Evolutionary conservation across 768 basidiomycete genomes (phyloP), one percentile per base, ranked within the genome.

Genomic region (Russula olivacea): DNA sequence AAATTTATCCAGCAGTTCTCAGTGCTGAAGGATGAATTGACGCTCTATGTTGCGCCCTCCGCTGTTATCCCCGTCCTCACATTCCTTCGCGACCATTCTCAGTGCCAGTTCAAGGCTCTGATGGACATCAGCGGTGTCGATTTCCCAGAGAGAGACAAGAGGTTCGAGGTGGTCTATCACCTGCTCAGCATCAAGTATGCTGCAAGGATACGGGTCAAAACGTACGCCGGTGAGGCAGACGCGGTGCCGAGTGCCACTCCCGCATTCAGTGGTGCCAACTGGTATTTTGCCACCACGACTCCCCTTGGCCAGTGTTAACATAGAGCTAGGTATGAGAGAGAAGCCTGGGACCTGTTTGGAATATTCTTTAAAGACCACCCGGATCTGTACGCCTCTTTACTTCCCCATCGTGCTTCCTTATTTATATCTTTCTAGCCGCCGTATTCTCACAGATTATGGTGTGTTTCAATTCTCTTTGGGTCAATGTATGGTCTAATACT

Each of bases 1-100:
- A 98, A 97, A 79, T 97, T 86, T 79, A 85, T 99, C 72, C 96
- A 98, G 76, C 97, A 98, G 75, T 98, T 96, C 80, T 93, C 93
- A 12, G 91, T 98, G 51, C 84, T 93, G 74, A 93, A 93, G 80
- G 97, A 98, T 74, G 97, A 98, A 75, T 80, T 98, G 64, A 87
- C 89, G 28, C 81, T 98, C 58, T 95, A 98, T 78, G 80, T 88
- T 74, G 80, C 87, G 0, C 96, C 96, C 19, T 80, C 85, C 40
- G 91, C 83, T 60, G 77, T 97, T 72, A 74, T 92, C 49, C 94
- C 93, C 21, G 87, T 93, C 55, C 80, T 97, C 68, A 89, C 86
- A 28, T 98, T 98, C 80, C 80, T 98, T 57, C 88, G 94, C 67
- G 96, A 98, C 78, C 96, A 98, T 75, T 82, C 89, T 6, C 92